Conservation (phyloP, 805 yeast genomes). For the Metschnikowia bowlesiae region DNA sequence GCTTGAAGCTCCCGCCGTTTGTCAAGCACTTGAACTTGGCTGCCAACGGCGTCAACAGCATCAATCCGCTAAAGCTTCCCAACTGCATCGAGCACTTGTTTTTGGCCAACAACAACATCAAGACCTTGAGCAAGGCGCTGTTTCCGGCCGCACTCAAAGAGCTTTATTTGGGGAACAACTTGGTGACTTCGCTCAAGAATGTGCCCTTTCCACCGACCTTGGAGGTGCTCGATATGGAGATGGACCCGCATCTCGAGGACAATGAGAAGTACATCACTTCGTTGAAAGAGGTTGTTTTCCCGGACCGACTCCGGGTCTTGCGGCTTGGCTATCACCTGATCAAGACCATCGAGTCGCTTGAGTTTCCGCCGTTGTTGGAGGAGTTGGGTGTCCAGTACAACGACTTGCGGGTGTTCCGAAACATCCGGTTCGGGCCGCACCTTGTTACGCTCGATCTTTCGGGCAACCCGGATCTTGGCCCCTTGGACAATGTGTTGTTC, state of each 20-base stretch:
- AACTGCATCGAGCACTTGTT: conserved; percentile 35
- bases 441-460: conserved; percentile 34
- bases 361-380: conserved; percentile 33
- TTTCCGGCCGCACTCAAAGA: conserved; percentile 34
- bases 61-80: conserved; percentile 42
- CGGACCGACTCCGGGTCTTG: conserved; percentile 31
- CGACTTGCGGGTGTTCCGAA: conserved; percentile 34
- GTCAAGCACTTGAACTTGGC: conserved; percentile 31
- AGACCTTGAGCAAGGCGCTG: conserved; percentile 40
- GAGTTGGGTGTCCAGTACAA: conserved; percentile 35
- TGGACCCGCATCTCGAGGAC: conserved; percentile 40
- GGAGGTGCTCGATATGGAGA: conserved; percentile 38
- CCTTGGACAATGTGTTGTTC: conserved; percentile 33
- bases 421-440: conserved; percentile 33
- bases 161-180: conserved; percentile 38
- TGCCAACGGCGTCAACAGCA: conserved; percentile 41
- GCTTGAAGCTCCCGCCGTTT: conserved; percentile 35
- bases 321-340: conserved; percentile 39
- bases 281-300: conserved; percentile 38
- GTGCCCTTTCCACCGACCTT: conserved; percentile 37
- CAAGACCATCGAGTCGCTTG: conserved; percentile 34
- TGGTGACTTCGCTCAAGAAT: conserved; percentile 42
- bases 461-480: conserved; percentile 38
- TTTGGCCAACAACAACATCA: conserved; percentile 38
- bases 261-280: conserved; percentile 39